Percentiles rank a stretch among this genome's conserved stretches.
phyloP scores from a whole-genome alignment of 805 yeast species.

The Citeromyces matritensis region DNA sequence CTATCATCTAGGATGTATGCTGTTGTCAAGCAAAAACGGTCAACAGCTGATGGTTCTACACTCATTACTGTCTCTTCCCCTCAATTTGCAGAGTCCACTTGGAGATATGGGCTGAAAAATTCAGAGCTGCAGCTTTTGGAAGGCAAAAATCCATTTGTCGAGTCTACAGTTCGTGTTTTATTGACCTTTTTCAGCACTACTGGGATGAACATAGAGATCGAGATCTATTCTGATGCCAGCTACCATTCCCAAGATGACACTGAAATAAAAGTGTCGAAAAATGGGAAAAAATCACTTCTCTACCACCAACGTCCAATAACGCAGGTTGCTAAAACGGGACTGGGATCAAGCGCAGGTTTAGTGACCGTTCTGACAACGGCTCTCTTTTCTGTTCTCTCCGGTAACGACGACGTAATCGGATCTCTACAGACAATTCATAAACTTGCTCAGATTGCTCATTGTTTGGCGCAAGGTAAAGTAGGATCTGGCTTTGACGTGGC shows the following conservation, averaged over 20 bases:
- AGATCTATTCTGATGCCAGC: slow-evolving; percentile 72
- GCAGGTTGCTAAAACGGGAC: slow-evolving; percentile 81
- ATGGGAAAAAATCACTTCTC: slow-evolving; percentile 29
- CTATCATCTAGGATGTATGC: slow-evolving; percentile 86
- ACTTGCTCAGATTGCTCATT: slow-evolving; percentile 79
- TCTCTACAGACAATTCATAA: slow-evolving; percentile 46
- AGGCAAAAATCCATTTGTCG: slow-evolving; percentile 57
- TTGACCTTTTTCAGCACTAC: slow-evolving; percentile 32
- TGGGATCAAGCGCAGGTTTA: slow-evolving; percentile 92
- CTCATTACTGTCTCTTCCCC: slow-evolving; percentile 46
- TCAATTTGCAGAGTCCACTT: slow-evolving; percentile 57
- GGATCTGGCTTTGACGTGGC: slow-evolving; percentile 98
- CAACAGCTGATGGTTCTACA: slow-evolving; percentile 4
- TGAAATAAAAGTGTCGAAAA: slow-evolving; percentile 13
- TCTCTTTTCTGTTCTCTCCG: slow-evolving; percentile 22
- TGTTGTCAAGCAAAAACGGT: slow-evolving; percentile 16
- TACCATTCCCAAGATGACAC: slow-evolving; percentile 68
- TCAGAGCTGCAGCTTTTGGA: slow-evolving; percentile 7
- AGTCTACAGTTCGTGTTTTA: slow-evolving; percentile 42
- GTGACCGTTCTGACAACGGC: slow-evolving; percentile 71
- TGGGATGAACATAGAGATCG: slow-evolving; percentile 24
- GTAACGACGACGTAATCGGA: not conserved
- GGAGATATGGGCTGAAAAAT: slow-evolving; percentile 35
- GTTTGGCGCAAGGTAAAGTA: slow-evolving; percentile 85
- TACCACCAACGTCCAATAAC: slow-evolving; percentile 47